Base-by-base conservation (phyloP, 345 rosid genomes). In the Eutrema yunnanense region DNA sequence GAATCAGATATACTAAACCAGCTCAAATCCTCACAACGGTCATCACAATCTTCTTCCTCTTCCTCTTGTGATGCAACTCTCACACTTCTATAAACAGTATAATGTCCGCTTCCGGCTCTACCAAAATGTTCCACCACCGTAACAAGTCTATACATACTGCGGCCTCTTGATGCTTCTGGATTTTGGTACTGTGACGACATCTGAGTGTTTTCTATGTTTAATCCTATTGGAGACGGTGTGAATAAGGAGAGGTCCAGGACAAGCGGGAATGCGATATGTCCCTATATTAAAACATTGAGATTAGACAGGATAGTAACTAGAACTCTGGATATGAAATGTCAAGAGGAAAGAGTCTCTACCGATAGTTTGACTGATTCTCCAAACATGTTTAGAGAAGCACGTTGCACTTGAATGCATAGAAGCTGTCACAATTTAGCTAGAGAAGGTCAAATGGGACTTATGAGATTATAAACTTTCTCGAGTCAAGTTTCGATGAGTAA, bases 1-100 rank as follows among this genome's bases (percentile, higher is more conserved):
- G 95, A 82, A 83, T 91, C 96, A 13, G 97, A 94, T 67, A 91
- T 82, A 77, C 84, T 82, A 78, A 91, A 91, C 97, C 97, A 91
- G 4, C 72, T 79, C 43, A 60, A 50, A 3, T 8, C 38, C 52
- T 79, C 67, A 44, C 73, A 68, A 32, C 78, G 72, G 5, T 47
- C 29, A 40, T 30, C 54, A 53, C 64, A 79, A 52, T 47, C 49
- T 37, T 60, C 46, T 10, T 66, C 66, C 38, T 43, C 58, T 34
- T 74, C 84, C 4, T 67, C 30, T 6, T 37, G 38, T 2, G 81
- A 49, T 9, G 76, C 55, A 8, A 73, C 44, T 72, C 65, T 79
- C 56, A 60, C 79, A 50, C 86, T 82, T 79, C 97, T 84, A 72
- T 88, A 89, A 68, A 89, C 88, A 19, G 87, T 91, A 59, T 91